Percentiles rank a stretch among this genome's conserved stretches.
These are phyloP conservation scores for Phialophora verrucosa DNA, from an alignment of 2,329 filamentous ascomycete species.

Conservation along the genomic window DNA sequence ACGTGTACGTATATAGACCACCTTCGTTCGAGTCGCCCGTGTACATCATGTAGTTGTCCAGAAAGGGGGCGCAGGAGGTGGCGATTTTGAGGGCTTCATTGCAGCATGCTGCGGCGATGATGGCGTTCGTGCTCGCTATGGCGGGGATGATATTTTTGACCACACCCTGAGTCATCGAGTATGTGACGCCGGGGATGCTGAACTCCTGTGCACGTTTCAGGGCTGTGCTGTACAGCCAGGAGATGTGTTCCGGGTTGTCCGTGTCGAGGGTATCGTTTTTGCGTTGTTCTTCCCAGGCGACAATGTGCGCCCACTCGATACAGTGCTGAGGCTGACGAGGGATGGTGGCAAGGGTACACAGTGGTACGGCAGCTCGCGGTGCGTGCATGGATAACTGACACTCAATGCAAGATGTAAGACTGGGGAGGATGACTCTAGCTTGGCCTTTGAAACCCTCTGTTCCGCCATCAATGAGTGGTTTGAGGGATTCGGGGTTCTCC, in stretches of 20 bases:
- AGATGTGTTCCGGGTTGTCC: slow-evolving; percentile 94
- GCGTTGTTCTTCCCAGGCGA: slow-evolving; percentile 89
- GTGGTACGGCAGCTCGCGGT: slow-evolving; percentile 91
- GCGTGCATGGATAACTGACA: slow-evolving; percentile 99
- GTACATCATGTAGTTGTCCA: slow-evolving; percentile 99
- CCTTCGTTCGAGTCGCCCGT: slow-evolving; percentile 96
- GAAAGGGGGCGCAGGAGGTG: slow-evolving; percentile 77
- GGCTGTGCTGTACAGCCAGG: slow-evolving; percentile 92
- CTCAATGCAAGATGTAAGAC: slow-evolving; percentile 94
- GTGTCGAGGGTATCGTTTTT: slow-evolving; percentile 87
- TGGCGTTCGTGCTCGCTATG: slow-evolving; percentile 96
- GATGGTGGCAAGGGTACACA: slow-evolving; percentile 95
- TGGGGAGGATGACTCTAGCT: slow-evolving; percentile 87
- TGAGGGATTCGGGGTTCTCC: slow-evolving; percentile 81
- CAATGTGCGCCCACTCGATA: slow-evolving; percentile 98
- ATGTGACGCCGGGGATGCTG: slow-evolving; percentile 89
- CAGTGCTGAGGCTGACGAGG: slow-evolving; percentile 97
- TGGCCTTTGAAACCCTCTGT: slow-evolving; percentile 99
- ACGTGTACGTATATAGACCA: slow-evolving; percentile 95
- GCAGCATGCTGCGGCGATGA: slow-evolving; percentile 93
- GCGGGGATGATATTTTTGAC: slow-evolving; percentile 99
- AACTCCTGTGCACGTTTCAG: slow-evolving; percentile 82
- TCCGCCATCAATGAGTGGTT: slow-evolving; percentile 93
- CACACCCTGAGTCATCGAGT: slow-evolving; percentile 93
- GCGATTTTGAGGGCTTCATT: slow-evolving; percentile 97